Base-by-base conservation (phyloP, 208 protist genomes). In the Trypanosoma theileri region DNA sequence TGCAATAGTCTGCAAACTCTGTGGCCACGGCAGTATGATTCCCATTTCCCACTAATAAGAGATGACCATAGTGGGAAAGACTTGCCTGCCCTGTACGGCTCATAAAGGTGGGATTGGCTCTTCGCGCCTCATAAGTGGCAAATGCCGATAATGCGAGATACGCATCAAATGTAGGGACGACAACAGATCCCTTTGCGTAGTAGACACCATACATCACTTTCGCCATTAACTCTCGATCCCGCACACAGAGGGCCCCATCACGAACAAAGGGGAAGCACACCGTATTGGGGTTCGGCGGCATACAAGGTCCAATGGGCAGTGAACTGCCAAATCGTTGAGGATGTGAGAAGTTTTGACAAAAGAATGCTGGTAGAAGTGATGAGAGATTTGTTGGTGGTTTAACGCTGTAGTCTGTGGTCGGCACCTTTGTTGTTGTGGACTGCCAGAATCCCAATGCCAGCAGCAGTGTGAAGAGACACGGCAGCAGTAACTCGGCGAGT, bases 11-110 rank as follows among this genome's bases (percentile, higher is more conserved):
- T 64, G 80, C 81, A 72, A 94, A 94, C 3, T 68, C 26, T 21
- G 63, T 22, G 12, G 75, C 80, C 10, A 85, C 54, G 9, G 59
- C 48, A 26, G 22, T 16, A 60, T 80, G 64, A 35, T 80, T 69
- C 0, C 19, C 28, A 9, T 35, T 9, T 44, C 72, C 81, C 68
- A 84, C 77, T 46, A 95, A 60, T 17, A 92, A 75, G 10, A 95
- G 74, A 44, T 80, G 66, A 40, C 89, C 89, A 60, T 85, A 90
- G 75, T 95, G 89, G 40, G 79, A 80, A 19, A 84, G 56, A 58
- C 77, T 83, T n/a, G 63, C 59, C 16, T 59, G 66, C 6, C 67
- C 74, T 35, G 73, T 76, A 26, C 77, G 81, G 40, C 78, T 80
- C 35, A 92, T 85, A 63, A 88, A 89, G 14, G 66, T 84, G 2